Evolutionary conservation across 495 filamentous ascomycete species (phyloP).

Genomic region (Penicillium ucsense): DNA sequence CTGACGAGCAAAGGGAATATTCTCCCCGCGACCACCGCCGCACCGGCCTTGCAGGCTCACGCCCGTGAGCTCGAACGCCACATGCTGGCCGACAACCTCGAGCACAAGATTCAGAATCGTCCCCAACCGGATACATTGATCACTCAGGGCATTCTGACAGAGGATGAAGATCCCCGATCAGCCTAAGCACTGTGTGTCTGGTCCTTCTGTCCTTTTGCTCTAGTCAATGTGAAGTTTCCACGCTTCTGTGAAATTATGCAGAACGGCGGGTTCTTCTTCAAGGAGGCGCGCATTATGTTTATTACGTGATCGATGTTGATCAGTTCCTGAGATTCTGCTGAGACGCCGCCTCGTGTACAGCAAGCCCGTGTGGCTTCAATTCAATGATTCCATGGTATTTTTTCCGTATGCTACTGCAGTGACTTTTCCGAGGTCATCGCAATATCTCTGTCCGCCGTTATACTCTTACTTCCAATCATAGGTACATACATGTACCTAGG

Average conservation of each 20-base stretch:
- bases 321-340: too few species aligned
- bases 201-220: not conserved
- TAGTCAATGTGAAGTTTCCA: not conserved
- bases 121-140: slow-evolving; percentile 67
- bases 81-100: slow-evolving; percentile 75
- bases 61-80: slow-evolving; percentile 74
- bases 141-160: slow-evolving; percentile 63
- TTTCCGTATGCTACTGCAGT: too few species aligned
- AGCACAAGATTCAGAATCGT: slow-evolving; percentile 69
- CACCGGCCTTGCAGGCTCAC: slow-evolving; percentile 64
- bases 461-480: too few species aligned
- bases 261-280: too few species aligned
- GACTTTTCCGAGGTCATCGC: too few species aligned
- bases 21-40: slow-evolving; percentile 55
- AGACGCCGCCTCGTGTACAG: too few species aligned
- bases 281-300: too few species aligned
- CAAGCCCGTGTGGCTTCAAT: not conserved
- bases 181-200: not conserved
- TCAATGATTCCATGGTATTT: not conserved
- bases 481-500: too few species aligned
- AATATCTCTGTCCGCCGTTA: too few species aligned
- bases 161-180: slow-evolving; percentile 43
- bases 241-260: too few species aligned
- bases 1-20: slow-evolving; percentile 56
- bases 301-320: too few species aligned